Conservation (phyloP, 2,329 filamentous ascomycete genomes). For the Taxawa tesnikishii region DNA sequence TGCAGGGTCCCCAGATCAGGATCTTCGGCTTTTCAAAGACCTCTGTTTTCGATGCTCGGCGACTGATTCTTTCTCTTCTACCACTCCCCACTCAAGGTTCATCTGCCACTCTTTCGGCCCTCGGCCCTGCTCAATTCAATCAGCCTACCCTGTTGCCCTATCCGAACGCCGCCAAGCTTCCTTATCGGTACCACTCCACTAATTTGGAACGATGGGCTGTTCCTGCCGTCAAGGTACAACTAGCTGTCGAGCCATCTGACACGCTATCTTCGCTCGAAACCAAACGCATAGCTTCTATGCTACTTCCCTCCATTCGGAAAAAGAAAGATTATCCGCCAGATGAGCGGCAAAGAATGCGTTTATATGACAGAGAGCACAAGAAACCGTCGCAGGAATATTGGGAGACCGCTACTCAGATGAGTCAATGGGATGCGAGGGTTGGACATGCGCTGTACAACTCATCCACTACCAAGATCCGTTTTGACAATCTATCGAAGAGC, state of each 20-base stretch:
- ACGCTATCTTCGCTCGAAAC: not conserved
- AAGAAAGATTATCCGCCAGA: not conserved
- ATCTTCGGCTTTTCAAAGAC: constrained; percentile 5
- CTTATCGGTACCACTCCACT: not conserved
- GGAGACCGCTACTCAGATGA: not conserved
- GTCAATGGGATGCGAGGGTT: not conserved
- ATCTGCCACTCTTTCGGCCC: not conserved
- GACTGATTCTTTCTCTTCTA: constrained; percentile 5
- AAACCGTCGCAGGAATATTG: not conserved
- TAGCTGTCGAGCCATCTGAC: too few species aligned
- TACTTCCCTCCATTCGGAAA: not conserved
- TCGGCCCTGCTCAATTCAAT: not conserved
- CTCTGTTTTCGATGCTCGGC: constrained; percentile 6
- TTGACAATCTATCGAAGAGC: too few species aligned
- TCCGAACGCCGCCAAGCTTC: not conserved
- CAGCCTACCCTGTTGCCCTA: not conserved
- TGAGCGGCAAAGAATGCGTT: not conserved
- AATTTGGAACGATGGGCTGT: not conserved
- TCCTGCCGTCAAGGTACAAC: not conserved
- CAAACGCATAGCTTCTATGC: not conserved
- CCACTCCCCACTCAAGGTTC: not conserved
- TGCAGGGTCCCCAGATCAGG: constrained; percentile 2
- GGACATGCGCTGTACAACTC: too few species aligned
- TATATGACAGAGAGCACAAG: too few species aligned
- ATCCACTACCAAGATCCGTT: too few species aligned